phyloP scores from a whole-genome alignment of 805 yeast species.

The Candida parachauliodes region DNA sequence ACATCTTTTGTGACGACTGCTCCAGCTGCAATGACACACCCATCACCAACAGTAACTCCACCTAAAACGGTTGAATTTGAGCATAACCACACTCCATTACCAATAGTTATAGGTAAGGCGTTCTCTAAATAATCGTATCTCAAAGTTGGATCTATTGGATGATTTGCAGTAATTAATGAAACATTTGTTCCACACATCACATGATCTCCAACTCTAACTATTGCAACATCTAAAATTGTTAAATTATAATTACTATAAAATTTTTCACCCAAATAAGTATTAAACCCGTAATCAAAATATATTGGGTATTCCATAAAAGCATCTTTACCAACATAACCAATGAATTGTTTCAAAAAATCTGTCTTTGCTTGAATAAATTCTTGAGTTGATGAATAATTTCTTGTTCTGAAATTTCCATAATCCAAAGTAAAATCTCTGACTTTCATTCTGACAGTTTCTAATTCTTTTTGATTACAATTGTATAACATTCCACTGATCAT shows the following conservation, averaged over 20 bases:
- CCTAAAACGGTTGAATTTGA: slow-evolving; percentile 11
- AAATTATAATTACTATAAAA: slow-evolving; percentile 13
- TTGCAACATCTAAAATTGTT: slow-evolving; percentile 13
- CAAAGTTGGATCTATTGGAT: slow-evolving; percentile 13
- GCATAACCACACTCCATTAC: slow-evolving; percentile 13
- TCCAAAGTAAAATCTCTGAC: slow-evolving; percentile 11
- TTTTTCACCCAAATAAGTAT: slow-evolving; percentile 12
- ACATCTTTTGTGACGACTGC: slow-evolving; percentile 55
- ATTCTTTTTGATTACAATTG: slow-evolving; percentile 8
- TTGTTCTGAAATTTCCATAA: slow-evolving; percentile 10
- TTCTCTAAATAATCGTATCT: slow-evolving; percentile 9
- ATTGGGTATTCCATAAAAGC: slow-evolving; percentile 13
- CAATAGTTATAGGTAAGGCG: slow-evolving; percentile 13
- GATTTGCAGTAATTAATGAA: slow-evolving; percentile 11
- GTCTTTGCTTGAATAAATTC: slow-evolving; percentile 10
- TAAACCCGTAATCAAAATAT: slow-evolving; percentile 13
- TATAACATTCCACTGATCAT: slow-evolving; percentile 16
- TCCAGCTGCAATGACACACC: slow-evolving; percentile 62
- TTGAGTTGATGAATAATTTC: slow-evolving; percentile 8
- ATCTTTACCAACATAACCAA: slow-evolving; percentile 13
- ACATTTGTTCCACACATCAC: slow-evolving; percentile 14
- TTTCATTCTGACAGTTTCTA: slow-evolving; percentile 10
- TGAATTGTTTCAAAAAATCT: slow-evolving; percentile 9
- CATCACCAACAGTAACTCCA: slow-evolving; percentile 19
- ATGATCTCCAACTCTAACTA: slow-evolving; percentile 13